Evolutionary conservation across 805 yeast genomes (phyloP), one percentile per base, ranked within the genome.

Genomic region (Nakazawaea molendinolei): DNA sequence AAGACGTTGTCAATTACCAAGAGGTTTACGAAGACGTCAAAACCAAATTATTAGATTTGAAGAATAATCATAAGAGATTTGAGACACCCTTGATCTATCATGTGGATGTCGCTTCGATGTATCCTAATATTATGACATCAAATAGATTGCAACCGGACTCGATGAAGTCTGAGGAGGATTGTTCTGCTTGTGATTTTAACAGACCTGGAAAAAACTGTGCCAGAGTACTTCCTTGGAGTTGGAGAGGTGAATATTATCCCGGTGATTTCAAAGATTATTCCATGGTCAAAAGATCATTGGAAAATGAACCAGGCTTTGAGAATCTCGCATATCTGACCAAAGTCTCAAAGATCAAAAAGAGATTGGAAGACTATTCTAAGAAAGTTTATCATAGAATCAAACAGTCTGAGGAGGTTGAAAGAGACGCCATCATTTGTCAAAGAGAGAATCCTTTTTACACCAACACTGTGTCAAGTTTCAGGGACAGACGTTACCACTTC

Each of bases 41-140:
- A 28, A 46, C 51, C 0, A 64, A 65, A 46, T 63, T 92, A 10
- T 40, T 69, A n/a, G 83, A 69, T 2, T 58, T 92, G 34, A 77
- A 74, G 42, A 55, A 64, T 1, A 68, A 69, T 25, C 89, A 90
- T 1, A 66, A 66, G 24, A 67, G 97, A 46, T 55, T 56, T 9
- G 97, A 92, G 49, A 63, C 65, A 8, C 99, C 99, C 0, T 64
- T 85, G 31, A 92, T 92, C 44, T 92, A 94, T 50, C 99, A 92
- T 53, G 95, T 94, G 24, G 99, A 92, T 65, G 99, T 92, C 34
- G 97, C 99, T 1, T 92, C 98, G 1, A 92, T 92, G 99, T 92
- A 92, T 53, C 99, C 99, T 5, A 92, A 92, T 53, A 92, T 92
- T 55, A 92, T 92, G 97, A 86, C 95, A 5, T 84, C 97, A 0